Evolutionary conservation across 1,284 basidiomycete species (phyloP), one percentile per base, ranked within the genome.

Genomic region (Anthracocystis walkeri): DNA sequence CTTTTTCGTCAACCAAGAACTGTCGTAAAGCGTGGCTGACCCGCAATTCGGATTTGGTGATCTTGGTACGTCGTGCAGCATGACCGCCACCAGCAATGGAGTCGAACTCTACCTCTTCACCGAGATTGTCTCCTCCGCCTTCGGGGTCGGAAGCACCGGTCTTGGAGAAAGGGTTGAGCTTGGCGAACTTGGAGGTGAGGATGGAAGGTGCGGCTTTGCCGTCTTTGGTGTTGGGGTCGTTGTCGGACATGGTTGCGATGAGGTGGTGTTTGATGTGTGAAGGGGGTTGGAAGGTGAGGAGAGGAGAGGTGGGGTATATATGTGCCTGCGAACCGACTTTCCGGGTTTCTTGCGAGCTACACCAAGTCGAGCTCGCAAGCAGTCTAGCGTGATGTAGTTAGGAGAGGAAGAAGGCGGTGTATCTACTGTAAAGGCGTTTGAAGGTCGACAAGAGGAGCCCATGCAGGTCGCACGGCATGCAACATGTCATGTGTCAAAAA

Each of bases 41-140:
- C 10, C 75, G 66, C 8, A 82, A 67, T 55, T 79, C 67, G 10
- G 59, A 64, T 29, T 80, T 78, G 57, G 63, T 69, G 59, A 79
- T 72, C 57, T 73, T 73, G 41, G 64, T 74, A 10, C 70, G 67
- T 23, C 72, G 65, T n/a, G 78, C 71, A 14, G 71, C 80, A 29
- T 73, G 73, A 12, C 81, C 81, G 52, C 80, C 81, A 35, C 81
- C 81, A 18, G 68, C 81, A 41, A 82, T 75, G 20, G 71, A 75
- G 48, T 75, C 74, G 31, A 65, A 65, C 42, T 78, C 75, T 45
- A 79, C 63, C 23, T 78, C 70, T 56, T 81, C 68, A 59, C 81
- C 81, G n/a, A 75, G 66, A 18, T 82, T 78, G 59, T 75, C 72
- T 16, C 72, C 72, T 14, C 72, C 72, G 6, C 72, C 72, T 44